phyloP scores from a whole-genome alignment of 2,329 filamentous ascomycete species.

The Venturia oleaginea region DNA sequence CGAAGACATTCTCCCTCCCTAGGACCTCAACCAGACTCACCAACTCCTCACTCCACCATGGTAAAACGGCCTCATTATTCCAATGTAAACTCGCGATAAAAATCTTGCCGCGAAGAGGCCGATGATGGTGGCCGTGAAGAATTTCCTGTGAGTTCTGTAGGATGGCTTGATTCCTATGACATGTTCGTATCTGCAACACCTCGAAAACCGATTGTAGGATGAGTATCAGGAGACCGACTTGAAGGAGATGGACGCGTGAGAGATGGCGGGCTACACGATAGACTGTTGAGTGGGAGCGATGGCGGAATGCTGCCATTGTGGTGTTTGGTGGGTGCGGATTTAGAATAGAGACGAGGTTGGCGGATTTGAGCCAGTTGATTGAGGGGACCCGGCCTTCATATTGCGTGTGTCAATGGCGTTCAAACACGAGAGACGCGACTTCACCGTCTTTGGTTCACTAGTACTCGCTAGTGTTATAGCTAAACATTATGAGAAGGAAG shows the following conservation, averaged over 20 bases:
- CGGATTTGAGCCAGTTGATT: no score
- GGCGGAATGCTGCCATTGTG: background rate
- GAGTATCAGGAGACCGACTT: background rate
- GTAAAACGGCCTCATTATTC: constrained; percentile 7
- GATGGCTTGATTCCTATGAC: background rate
- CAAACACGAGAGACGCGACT: no score
- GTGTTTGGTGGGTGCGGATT: background rate
- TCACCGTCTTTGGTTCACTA: no score
- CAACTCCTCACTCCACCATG: constrained; percentile 51
- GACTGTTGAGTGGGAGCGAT: background rate
- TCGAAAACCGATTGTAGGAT: background rate
- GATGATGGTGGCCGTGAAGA: background rate
- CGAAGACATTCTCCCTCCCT: constrained; percentile 56
- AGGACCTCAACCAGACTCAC: constrained; percentile 47
- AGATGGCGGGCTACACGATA: background rate
- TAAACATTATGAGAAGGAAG: no score
- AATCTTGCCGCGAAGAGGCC: background rate
- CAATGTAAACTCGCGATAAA: constrained; percentile 8
- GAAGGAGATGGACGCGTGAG: background rate
- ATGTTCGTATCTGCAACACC: background rate
- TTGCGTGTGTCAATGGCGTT: no score
- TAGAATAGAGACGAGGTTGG: no score
- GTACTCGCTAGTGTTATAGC: no score
- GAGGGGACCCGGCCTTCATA: no score
- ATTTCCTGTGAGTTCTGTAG: background rate